Base-by-base conservation (phyloP, 352 stramenopile genomes). In the Phytophthora europaea region DNA sequence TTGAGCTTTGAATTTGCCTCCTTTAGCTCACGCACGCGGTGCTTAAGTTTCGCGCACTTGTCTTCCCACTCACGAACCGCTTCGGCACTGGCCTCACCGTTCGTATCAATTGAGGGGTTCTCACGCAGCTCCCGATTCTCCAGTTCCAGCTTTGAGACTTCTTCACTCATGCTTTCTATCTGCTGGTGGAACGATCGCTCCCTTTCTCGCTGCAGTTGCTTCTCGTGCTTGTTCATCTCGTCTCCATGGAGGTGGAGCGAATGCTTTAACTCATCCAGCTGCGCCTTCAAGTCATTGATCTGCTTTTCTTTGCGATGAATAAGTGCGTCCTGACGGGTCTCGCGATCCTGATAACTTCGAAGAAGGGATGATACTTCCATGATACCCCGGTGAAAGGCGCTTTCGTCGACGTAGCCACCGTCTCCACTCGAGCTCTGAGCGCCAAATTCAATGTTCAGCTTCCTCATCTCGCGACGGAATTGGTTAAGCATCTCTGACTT, bases 1-100 rank as follows among this genome's bases (percentile, higher is more conserved):
- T 91, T 92, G 26, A 92, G 70, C 55, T 80, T 81, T 13, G 54
- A 33, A 53, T 92, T 91, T 22, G 83, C 79, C 31, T 86, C 75
- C 26, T 82, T 79, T 9, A 93, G 68, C 36, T 91, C 77, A 3
- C 79, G 75, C 15, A 92, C 62, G 5, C 81, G 79, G 7, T 71
- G 69, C 57, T 92, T 78, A 0, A 91, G 73, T n/a, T 81, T 84
- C 18, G 59, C 54, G 67, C 73, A 92, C 31, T 80, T 80, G 1
- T 75, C 59, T 65, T 90, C 73, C 73, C 78, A 84, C 43, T 85
- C 78, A 16, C 62, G 48, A 47, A 56, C 28, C 16, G 26, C 33
- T 33, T 76, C 61, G 36, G 54, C 36, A 47, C 57, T 70, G 1
- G 51, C n/a, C 4, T 68, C 55, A 4, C 28, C 48, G 18, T 56